Base-by-base conservation (phyloP, 106 monocot species). In the Phalaenopsis aphrodite region DNA sequence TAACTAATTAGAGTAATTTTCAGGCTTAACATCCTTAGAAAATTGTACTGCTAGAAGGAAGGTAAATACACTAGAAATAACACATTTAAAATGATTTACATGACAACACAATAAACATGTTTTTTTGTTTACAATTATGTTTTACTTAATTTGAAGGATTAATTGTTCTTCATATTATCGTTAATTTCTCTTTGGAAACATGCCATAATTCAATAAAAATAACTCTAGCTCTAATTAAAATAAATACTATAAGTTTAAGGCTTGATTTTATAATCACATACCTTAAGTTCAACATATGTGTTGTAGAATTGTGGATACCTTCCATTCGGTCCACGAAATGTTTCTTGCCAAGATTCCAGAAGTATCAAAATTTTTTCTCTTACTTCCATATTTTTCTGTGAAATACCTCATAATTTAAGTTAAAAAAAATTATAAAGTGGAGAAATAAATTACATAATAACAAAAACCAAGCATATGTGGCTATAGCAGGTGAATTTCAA, bases 271-370 rank as follows among this genome's bases (percentile, higher is more conserved):
- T 39, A 69, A 38, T n/a, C 19, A 3, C 74, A 74, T 82, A 87
- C 92, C 89, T 87, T 89, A 42, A 92, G 76, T 66, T 92, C 92
- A 58, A 76, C 45, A 80, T 91, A 94, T 38, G 93, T 86, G 74
- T 77, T 84, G 76, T 87, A 94, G 74, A 89, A 94, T 49, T 94
- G 89, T 66, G 93, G 93, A 75, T 87, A 85, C 78, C 87, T 89
- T 68, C 93, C 89, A 66, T 89, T 78, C 83, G 93, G 87, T 17
- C 93, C 93, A 79, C 87, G 87, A 86, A 94, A 94, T 83, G 87
- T 87, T 83, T 91, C 93, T 91, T 89, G 89, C 93, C 93, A 94
- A 66, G 93, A 89, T 47, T 94, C 93, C 77, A 94, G 81, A 71
- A 94, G 82, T 19, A 89, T 73, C 76, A 94, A 81, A 47, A 83